These are phyloP conservation scores for Geotrichum australiense DNA, from an alignment of 1,139 yeast species.

Conservation along the genomic window DNA sequence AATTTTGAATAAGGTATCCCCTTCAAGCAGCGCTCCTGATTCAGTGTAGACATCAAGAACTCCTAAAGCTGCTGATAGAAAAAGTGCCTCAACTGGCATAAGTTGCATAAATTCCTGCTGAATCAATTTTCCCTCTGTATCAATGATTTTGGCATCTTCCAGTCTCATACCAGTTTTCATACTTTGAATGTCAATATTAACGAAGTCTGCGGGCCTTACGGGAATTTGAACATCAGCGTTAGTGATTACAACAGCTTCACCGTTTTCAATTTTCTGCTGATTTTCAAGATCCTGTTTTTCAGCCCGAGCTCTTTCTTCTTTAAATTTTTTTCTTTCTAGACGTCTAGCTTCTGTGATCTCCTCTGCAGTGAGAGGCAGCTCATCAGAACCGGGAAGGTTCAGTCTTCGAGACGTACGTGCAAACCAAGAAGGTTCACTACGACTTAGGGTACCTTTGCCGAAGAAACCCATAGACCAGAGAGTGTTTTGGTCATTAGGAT, in stretches of 20 bases:
- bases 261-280: conserved; percentile 20
- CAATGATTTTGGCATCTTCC: conserved; percentile 29
- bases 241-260: conserved; percentile 24
- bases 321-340: conserved; percentile 64
- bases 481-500: conserved; percentile 43
- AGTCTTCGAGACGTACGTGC: conserved; percentile 54
- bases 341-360: conserved; percentile 72
- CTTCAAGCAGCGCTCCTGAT: conserved; percentile 14
- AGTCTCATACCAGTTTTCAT: conserved; percentile 13
- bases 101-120: conserved; percentile 65
- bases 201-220: conserved; percentile 18
- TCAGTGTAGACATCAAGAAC: conserved; percentile 27
- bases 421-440: conserved; percentile 91
- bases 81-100: conserved; percentile 70
- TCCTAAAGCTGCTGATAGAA: conserved; percentile 50
- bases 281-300: conserved; percentile 32
- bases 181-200: conserved; percentile 14
- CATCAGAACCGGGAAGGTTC: conserved; percentile 36
- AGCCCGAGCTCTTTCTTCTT: conserved; percentile 42
- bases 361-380: conserved; percentile 46
- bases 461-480: conserved; percentile 88
- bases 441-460: conserved; percentile 83
- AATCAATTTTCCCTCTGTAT: conserved; percentile 36
- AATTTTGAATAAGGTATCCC: conserved; percentile 18
- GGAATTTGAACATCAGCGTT: conserved; percentile 25